Evolutionary conservation across 257 asterid species (phyloP).

Genomic region (Marsdenia floribunda): DNA sequence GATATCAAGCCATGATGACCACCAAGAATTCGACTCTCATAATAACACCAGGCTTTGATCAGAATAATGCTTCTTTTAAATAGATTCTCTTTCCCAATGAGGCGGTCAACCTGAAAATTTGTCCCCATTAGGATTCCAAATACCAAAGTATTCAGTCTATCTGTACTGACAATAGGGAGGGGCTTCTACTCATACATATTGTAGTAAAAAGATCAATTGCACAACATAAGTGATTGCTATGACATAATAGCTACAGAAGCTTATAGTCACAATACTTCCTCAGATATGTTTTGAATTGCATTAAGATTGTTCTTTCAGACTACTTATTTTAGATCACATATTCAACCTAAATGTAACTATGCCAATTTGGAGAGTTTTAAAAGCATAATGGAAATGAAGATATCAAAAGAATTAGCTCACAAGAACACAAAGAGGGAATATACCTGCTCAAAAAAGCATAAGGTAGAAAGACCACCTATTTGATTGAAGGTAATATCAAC

Average conservation of each 20-base stretch:
- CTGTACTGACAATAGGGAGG: neutral
- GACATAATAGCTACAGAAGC: neutral
- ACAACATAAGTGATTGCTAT: neutral
- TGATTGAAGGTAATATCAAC: conserved; percentile 50
- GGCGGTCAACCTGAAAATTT: conserved; percentile 68
- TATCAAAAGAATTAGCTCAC: neutral
- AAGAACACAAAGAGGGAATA: neutral
- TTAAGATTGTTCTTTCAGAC: neutral
- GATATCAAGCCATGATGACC: conserved; percentile 90
- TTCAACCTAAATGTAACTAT: neutral
- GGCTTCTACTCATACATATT: neutral
- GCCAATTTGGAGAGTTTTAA: neutral
- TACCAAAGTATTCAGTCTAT: neutral
- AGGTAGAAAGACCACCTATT: conserved; percentile 49
- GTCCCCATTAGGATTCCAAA: neutral
- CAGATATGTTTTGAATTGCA: neutral
- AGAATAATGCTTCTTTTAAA: conserved; percentile 85
- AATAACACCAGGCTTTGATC: conserved; percentile 94
- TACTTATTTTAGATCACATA: neutral
- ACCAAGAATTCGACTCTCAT: conserved; percentile 94
- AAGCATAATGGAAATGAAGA: neutral
- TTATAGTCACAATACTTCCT: neutral
- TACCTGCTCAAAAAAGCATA: conserved; percentile 57
- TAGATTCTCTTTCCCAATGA: conserved; percentile 68
- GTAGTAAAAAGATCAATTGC: neutral